phyloP scores from a whole-genome alignment of 208 protist species.

The Entamoeba nuttalli region DNA sequence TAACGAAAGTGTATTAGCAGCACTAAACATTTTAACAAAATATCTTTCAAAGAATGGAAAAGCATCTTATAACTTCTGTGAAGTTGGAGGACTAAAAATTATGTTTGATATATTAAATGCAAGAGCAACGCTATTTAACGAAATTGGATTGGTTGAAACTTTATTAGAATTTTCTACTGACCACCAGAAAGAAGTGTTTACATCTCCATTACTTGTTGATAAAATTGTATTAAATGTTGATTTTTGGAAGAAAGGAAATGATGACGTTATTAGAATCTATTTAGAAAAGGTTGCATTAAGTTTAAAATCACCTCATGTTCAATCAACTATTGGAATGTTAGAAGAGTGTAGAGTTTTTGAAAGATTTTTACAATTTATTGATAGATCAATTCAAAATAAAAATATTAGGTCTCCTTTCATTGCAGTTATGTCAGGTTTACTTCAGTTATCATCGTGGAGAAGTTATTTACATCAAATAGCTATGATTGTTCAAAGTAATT shows the following conservation, averaged over 20 bases:
- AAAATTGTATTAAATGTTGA: not conserved
- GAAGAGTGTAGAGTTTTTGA: not conserved
- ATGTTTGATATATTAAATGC: not conserved
- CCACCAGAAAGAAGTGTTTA: not conserved
- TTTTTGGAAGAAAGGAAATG: not conserved
- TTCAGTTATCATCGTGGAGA: not conserved
- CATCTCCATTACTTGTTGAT: not conserved
- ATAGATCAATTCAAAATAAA: not conserved
- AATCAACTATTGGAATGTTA: not conserved
- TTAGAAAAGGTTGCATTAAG: not conserved
- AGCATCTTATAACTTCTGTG: not conserved
- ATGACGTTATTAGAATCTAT: not conserved
- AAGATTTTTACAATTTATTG: not conserved
- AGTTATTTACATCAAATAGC: not conserved
- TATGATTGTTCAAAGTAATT: not conserved
- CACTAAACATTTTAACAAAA: not conserved
- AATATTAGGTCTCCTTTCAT: not conserved
- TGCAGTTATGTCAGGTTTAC: not conserved
- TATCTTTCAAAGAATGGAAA: not conserved
- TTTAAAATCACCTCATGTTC: not conserved
- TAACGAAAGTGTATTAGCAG: not conserved
- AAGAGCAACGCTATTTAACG: not conserved
- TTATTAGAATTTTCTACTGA: not conserved
- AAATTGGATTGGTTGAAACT: not conserved
- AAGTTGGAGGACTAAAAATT: not conserved